Evolutionary conservation across 768 basidiomycete species (phyloP), one percentile per base, ranked within the genome.

Genomic region (Russula griseocarnosa): DNA sequence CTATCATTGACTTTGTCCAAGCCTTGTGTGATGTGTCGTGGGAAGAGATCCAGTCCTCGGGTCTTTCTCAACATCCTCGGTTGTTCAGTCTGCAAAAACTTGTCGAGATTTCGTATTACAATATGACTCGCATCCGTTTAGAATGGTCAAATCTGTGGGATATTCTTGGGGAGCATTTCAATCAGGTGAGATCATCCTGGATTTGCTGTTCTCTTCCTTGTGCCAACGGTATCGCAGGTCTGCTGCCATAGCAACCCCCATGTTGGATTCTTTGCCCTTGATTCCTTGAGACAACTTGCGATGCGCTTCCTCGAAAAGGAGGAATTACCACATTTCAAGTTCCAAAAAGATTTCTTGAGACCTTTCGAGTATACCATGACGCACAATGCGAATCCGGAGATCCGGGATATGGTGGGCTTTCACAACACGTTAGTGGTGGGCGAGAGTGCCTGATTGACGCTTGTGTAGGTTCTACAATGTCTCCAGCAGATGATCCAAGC

Each of bases 261-360:
- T 70, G 96, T 99, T 58, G 92, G 90, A 51, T 94, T 95, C 77
- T 98, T 99, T 71, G 97, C 97, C 16, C 78, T 99, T 62, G 97
- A 99, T 74, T 94, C 97, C 5, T 82, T 99, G 13, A 87, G 97
- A 22, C 97, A 99, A 74, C 78, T 99, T 55, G 94, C 97, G 3
- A 97, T 97, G 94, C 87, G 97, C 42, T 99, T 99, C 76, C 81
- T 99, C 70, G 97, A 98, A 76, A 99, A 98, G 75, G 97, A 98
- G 72, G 97, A 99, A 74, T 73, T 99, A 64, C 86, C 94, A 2
- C 94, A 98, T 76, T 99, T 98, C 83, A 94, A 95, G 71, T 99
- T 99, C 75, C 97, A 99, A 71, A 99, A 98, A 76, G 96, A 99
- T 73, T 99, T 99, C 77, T 76, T 99, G 66, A 92, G 94, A 71